Evolutionary conservation across 306 rosid species (phyloP).

Genomic region (Lathyrus oleraceus): DNA sequence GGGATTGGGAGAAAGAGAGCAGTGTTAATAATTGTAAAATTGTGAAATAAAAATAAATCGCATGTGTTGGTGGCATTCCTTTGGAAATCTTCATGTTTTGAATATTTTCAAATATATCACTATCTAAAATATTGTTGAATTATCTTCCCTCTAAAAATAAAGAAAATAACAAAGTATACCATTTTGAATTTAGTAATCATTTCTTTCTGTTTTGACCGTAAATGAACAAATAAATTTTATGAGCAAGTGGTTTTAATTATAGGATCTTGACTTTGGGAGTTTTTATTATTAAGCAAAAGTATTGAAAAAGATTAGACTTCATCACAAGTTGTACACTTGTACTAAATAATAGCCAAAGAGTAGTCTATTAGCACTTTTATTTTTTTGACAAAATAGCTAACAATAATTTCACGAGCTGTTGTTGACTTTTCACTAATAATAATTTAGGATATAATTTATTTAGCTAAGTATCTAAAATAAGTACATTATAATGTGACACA

Average conservation of each 20-base stretch:
- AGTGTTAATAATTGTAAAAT: background rate
- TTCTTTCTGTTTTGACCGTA: background rate
- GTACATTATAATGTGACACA: background rate
- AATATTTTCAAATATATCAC: background rate
- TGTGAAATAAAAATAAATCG: background rate
- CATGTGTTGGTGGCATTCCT: background rate
- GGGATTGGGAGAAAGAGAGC: background rate
- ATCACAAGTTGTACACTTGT: background rate
- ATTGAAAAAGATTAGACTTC: background rate
- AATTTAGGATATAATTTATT: background rate
- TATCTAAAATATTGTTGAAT: background rate
- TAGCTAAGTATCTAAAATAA: background rate
- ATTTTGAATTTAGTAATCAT: slow-evolving; percentile 31
- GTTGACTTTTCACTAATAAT: slow-evolving; percentile 1
- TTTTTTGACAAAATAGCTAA: background rate
- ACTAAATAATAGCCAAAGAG: background rate
- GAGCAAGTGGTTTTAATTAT: background rate
- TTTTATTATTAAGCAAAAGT: background rate
- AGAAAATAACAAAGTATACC: slow-evolving; percentile 21
- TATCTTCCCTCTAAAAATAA: slow-evolving; percentile 26
- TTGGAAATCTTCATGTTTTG: background rate
- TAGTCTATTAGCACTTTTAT: background rate
- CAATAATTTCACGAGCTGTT: background rate
- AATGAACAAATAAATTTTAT: background rate
- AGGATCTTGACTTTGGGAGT: background rate